A percentile compares a stretch with the other conserved stretches of the same genome.
Evolutionary conservation across 2,329 filamentous ascomycete genomes (phyloP).

Genomic region (Parastagonospora nodorum): DNA sequence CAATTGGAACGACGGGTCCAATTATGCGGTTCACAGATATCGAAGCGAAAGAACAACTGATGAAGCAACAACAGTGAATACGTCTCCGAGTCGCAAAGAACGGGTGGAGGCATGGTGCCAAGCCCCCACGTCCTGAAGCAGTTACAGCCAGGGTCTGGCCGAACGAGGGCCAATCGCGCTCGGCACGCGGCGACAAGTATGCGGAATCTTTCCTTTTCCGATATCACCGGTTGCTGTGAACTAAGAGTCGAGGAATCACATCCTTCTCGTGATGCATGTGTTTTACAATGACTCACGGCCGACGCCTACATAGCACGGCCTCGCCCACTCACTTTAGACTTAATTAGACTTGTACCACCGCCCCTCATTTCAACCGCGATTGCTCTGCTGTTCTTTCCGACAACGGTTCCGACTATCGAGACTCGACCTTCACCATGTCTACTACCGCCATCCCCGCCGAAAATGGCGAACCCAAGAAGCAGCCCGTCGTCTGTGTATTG

Average conservation of each 20-base stretch:
- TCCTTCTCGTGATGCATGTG: not conserved
- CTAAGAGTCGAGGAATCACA: too few species aligned
- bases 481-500: conserved; percentile 87
- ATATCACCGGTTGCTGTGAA: not conserved
- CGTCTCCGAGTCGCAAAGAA: not conserved
- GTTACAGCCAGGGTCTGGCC: conserved; percentile 19
- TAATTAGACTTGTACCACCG: conserved; percentile 1
- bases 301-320: not conserved
- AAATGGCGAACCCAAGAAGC: conserved; percentile 21
- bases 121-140: not conserved
- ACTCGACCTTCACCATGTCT: conserved; percentile 26
- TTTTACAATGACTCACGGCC: not conserved
- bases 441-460: conserved; percentile 12
- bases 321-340: not conserved
- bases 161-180: conserved; percentile 9
- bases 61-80: not conserved
- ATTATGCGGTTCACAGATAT: conserved; percentile 8
- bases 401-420: conserved; percentile 7
- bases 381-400: not conserved
- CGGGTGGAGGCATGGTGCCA: conserved; percentile 9
- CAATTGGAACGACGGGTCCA: conserved; percentile 12
- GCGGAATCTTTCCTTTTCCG: conserved; percentile 1
- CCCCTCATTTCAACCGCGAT: conserved; percentile 9
- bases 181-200: conserved; percentile 9
- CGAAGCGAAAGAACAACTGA: not conserved